phyloP scores from a whole-genome alignment of 257 asterid genomes.

The Solanum verrucosum region DNA sequence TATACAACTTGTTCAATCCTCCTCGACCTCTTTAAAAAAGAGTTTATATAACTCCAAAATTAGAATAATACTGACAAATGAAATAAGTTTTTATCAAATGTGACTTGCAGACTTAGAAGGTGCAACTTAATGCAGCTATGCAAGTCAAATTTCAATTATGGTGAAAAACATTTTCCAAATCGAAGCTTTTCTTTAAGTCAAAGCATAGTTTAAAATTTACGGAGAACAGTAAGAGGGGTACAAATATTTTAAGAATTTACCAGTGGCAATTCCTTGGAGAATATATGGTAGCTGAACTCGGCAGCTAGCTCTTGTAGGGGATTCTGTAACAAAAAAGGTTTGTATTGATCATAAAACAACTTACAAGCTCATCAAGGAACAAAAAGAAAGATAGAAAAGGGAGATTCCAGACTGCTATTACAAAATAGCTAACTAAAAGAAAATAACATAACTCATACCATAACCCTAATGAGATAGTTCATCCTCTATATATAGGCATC shows the following conservation, averaged over 20 bases:
- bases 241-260: constrained; percentile 21
- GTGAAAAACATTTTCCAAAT: not conserved
- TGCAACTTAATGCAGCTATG: not conserved
- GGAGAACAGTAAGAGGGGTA: not conserved
- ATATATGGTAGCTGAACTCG: constrained; percentile 78
- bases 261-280: constrained; percentile 92
- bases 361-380: too few relatives aligned
- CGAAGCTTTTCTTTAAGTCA: not conserved
- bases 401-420: too few relatives aligned
- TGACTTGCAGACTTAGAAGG: not conserved
- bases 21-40: not conserved
- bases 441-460: too few relatives aligned
- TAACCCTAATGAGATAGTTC: too few relatives aligned
- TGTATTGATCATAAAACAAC: too few relatives aligned
- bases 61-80: not conserved
- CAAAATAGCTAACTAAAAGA: too few relatives aligned
- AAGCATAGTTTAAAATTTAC: not conserved
- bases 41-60: not conserved
- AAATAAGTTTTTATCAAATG: not conserved
- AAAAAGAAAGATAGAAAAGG: too few relatives aligned
- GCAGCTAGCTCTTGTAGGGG: constrained; percentile 60
- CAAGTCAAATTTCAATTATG: not conserved
- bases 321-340: too few relatives aligned
- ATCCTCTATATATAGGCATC: too few relatives aligned
- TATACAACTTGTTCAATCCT: not conserved